These are phyloP conservation scores for Diplotaxis tenuifolia DNA, from an alignment of 345 rosid genomes.

Conservation along the genomic window DNA sequence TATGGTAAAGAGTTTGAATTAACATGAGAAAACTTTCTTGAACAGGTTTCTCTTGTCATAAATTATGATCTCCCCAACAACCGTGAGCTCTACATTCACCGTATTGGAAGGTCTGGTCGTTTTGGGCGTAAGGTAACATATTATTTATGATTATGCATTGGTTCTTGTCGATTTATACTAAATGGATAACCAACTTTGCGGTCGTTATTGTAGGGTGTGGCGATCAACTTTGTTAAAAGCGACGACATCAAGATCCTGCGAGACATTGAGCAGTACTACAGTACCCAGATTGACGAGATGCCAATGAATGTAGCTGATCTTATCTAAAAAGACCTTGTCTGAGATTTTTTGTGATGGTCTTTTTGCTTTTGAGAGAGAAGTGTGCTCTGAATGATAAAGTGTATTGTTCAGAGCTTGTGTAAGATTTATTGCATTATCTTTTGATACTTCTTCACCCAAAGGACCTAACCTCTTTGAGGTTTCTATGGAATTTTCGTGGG, in stretches of 20 bases:
- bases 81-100: constrained; percentile 96
- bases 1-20: constrained; percentile 7
- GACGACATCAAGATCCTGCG: constrained; percentile 88
- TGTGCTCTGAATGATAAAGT: constrained; percentile 24
- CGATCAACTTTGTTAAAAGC: constrained; percentile 79
- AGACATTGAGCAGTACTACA: constrained; percentile 87
- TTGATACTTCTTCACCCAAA: neutral
- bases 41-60: constrained; percentile 88
- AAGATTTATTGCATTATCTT: constrained; percentile 15
- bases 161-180: neutral
- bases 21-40: neutral
- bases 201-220: constrained; percentile 65
- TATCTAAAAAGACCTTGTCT: constrained; percentile 37
- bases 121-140: constrained; percentile 89
- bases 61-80: constrained; percentile 96
- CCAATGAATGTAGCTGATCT: constrained; percentile 93
- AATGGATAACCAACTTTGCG: neutral
- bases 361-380: constrained; percentile 13
- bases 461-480: constrained; percentile 6
- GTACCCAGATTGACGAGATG: constrained; percentile 96
- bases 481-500: constrained; percentile 24
- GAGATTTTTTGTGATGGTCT: constrained; percentile 15
- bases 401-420: constrained; percentile 20
- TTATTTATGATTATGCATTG: neutral
- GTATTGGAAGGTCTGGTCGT: constrained; percentile 97